Percentiles rank a stretch among this genome's conserved stretches.
phyloP scores from a whole-genome alignment of 306 rosid genomes.

The Vicia faba region DNA sequence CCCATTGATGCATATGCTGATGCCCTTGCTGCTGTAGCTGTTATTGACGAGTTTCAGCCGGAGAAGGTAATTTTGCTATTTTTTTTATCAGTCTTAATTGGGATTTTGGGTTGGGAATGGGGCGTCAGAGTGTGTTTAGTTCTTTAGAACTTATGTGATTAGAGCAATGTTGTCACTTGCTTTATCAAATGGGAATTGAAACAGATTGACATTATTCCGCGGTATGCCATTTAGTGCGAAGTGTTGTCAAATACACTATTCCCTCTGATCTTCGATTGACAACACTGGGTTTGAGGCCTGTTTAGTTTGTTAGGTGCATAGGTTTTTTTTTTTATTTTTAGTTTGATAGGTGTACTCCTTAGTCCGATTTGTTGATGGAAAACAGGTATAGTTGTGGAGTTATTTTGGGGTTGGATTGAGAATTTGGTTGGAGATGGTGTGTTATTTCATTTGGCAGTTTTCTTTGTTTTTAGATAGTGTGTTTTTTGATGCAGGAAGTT shows the following conservation, averaged over 20 bases:
- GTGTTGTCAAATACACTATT: neutral
- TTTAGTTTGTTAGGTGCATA: conserved; percentile 6
- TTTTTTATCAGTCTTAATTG: conserved; percentile 7
- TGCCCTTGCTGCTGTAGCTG: conserved; percentile 82
- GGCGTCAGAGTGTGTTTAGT: neutral
- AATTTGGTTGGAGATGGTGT: conserved; percentile 32
- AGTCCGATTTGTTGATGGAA: conserved; percentile 14
- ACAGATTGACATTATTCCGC: neutral
- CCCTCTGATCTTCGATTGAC: neutral
- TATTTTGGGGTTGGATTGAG: conserved; percentile 5
- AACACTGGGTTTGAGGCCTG: conserved; percentile 1
- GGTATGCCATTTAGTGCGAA: neutral
- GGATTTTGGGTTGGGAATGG: conserved; percentile 14
- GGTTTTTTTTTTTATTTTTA: too few species aligned
- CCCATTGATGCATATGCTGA: conserved; percentile 65
- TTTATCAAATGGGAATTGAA: neutral
- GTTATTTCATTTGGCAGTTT: conserved; percentile 7
- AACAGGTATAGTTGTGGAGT: conserved; percentile 27
- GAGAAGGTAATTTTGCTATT: conserved; percentile 43
- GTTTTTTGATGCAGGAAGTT: conserved; percentile 22
- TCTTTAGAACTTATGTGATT: conserved; percentile 14
- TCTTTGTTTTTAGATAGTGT: conserved; percentile 20
- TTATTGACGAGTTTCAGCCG: conserved; percentile 78
- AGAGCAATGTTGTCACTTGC: conserved; percentile 1
- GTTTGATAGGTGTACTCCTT: conserved; percentile 14